Evolutionary conservation across 2,329 filamentous ascomycete genomes (phyloP), one percentile per base, ranked within the genome.

Genomic region (Penicillium aurantiogriseum): DNA sequence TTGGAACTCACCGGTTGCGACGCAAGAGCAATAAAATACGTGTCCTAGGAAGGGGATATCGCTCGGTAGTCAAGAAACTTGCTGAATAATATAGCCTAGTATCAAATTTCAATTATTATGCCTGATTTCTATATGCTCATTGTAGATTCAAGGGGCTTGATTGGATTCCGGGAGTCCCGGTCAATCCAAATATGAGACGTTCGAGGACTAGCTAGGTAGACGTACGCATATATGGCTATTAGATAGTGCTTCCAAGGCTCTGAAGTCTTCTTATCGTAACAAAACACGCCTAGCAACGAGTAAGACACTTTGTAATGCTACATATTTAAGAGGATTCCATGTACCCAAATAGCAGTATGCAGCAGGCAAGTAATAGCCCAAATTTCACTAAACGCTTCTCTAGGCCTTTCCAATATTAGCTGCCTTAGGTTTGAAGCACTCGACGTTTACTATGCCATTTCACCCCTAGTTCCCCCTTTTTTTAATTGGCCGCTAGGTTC

Each of bases 1-100:
- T 69, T 87, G 82, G 85, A 85, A 82, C 69, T 70, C 67, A 7
- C 60, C 61, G 13, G 17, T 15, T 21, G 21, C 33, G n/a, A 46
- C 54, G 5, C 27, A 53, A 25, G 54, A 49, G 38, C 15, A 21
- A 51, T 60, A 25, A 35, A 11, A 40, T 38, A 7, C 17, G 38
- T 51, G n/a, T 40, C 19, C 9, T 21, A 39, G 19, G 1, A 35
- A 33, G 21, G n/a, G 9, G 10, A 44, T 25, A 33, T 51, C 2
- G 17, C 51, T 47, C 3, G 3, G 17, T 47, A 23, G n/a, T 15
- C 15, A 45, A 45, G 3, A 47, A 11, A 21, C 4, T 17, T 46
- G 11, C 13, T 25, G 31, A 13, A 36, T 6, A 47, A 36, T 25
- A 23, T 9, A 33, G 31, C 5, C 31, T 33, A 33, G 15, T 47